phyloP scores from a whole-genome alignment of 2,329 filamentous ascomycete genomes.

The Claviceps arundinis region DNA sequence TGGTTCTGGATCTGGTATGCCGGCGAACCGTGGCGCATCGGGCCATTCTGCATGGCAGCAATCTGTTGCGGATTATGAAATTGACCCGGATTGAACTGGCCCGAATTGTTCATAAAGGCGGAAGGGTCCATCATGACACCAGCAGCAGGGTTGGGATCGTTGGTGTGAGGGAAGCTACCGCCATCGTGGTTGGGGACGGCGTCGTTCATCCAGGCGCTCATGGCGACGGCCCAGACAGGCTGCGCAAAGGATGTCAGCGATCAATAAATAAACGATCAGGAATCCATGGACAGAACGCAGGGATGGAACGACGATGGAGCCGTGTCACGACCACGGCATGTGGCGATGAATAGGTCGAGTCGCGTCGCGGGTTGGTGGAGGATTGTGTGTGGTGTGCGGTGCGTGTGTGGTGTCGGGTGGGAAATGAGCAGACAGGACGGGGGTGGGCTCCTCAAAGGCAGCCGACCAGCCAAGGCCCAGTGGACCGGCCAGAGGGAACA shows the following conservation, averaged over 20 bases:
- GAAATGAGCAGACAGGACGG: constrained; percentile 14
- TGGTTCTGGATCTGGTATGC: constrained; percentile 47
- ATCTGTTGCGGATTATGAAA: constrained; percentile 43
- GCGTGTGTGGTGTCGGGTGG: constrained; percentile 17
- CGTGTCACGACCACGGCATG: constrained; percentile 31
- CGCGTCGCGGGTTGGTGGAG: constrained; percentile 30
- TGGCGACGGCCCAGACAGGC: constrained; percentile 38
- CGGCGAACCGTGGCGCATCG: constrained; percentile 70
- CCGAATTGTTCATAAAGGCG: constrained; percentile 46
- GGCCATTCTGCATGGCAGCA: constrained; percentile 64
- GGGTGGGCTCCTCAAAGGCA: constrained; percentile 2
- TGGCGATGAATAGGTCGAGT: constrained; percentile 25
- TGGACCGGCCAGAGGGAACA: background rate
- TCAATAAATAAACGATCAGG: constrained; percentile 24
- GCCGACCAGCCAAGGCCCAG: background rate
- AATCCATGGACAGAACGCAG: constrained; percentile 26
- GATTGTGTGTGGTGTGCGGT: constrained; percentile 14
- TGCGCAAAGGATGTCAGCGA: constrained; percentile 32
- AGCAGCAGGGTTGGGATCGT: constrained; percentile 43
- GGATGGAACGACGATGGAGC: constrained; percentile 28
- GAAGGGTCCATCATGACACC: constrained; percentile 52
- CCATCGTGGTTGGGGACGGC: constrained; percentile 57
- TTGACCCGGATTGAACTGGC: constrained; percentile 47
- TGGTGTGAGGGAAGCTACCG: constrained; percentile 53
- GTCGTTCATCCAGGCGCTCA: constrained; percentile 64